These are phyloP conservation scores for Flaveria robusta DNA, from an alignment of 129 eudicot species.

Conservation along the genomic window DNA sequence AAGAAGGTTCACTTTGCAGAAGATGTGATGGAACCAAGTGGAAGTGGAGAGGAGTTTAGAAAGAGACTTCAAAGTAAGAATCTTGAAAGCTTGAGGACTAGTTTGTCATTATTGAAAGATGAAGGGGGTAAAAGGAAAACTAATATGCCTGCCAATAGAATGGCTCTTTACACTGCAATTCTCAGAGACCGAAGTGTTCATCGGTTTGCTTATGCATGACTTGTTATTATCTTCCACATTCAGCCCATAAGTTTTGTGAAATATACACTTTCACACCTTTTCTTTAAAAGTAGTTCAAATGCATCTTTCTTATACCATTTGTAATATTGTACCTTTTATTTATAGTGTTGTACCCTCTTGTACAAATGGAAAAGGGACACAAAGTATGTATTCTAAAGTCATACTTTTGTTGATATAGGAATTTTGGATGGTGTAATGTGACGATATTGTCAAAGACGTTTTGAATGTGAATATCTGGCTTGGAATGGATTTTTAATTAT, in stretches of 20 bases:
- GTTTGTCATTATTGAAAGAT: conserved; percentile 26
- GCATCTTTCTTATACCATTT: neutral
- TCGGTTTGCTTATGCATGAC: conserved; percentile 57
- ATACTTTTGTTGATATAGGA: neutral
- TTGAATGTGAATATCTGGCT: neutral
- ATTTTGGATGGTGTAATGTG: conserved; percentile 4
- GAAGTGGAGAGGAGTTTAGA: conserved; percentile 18
- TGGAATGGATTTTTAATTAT: too few relatives aligned
- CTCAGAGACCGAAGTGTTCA: conserved; percentile 60
- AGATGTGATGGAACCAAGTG: too few relatives aligned
- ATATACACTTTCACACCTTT: conserved; percentile 25
- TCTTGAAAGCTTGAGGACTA: conserved; percentile 17
- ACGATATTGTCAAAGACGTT: neutral
- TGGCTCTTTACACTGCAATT: conserved; percentile 74
- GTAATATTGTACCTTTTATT: neutral
- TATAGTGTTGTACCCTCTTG: conserved; percentile 1
- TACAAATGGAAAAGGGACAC: neutral
- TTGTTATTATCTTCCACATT: too few relatives aligned
- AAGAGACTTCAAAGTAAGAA: conserved; percentile 38
- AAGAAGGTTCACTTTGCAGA: conserved; percentile 35
- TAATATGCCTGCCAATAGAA: conserved; percentile 71
- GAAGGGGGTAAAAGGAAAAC: conserved; percentile 34
- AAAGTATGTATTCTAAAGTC: neutral
- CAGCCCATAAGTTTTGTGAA: conserved; percentile 12
- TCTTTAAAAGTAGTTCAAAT: neutral